Evolutionary conservation across 2,329 filamentous ascomycete genomes (phyloP), one percentile per base, ranked within the genome.

Genomic region (Ilyonectria mors-panacis): DNA sequence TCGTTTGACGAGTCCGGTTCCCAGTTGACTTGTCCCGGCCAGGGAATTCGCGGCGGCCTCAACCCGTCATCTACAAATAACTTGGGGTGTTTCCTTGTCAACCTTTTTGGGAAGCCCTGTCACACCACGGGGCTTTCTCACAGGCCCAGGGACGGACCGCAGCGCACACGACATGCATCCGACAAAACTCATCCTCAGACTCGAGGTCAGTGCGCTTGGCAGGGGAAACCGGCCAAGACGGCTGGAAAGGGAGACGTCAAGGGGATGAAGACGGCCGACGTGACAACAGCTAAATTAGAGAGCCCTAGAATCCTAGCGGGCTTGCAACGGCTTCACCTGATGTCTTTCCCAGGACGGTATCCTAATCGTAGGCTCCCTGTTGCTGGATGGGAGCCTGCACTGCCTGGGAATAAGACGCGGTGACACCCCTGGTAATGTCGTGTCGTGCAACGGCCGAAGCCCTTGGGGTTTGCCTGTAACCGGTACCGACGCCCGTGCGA

Each of bases 111-210:
- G 48, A 47, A 26, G 53, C 58, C 39, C 28, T 21, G 58, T 58
- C 58, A 37, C 63, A 62, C 55, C 58, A 58, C 58, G 63, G 37
- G 50, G 30, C 9, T 33, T 66, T 61, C 53, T 61, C 51, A 53
- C 63, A 45, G 37, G 21, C 37, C 44, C 39, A 19, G 44, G 39
- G 19, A 42, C 44, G 61, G 54, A 53, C 33, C 50, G 63, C 23
- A 44, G 56, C 33, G 50, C 23, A 50, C 56, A 60, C 61, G 21
- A 61, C 53, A 26, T 30, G 61, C 63, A 58, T 57, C 44, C 28
- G 26, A 17, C 26, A 28, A 51, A 47, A 21, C 21, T 23, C 42
- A 28, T 51, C 45, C 26, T 50, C n/a, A 35, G 47, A 33, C 30
- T 61, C 28, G 37, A 42, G 12, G 51, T 60, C 37, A 48, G 53